These are phyloP conservation scores for Neonectria ditissima DNA, from an alignment of 2,329 filamentous ascomycete species.

Conservation along the genomic window DNA sequence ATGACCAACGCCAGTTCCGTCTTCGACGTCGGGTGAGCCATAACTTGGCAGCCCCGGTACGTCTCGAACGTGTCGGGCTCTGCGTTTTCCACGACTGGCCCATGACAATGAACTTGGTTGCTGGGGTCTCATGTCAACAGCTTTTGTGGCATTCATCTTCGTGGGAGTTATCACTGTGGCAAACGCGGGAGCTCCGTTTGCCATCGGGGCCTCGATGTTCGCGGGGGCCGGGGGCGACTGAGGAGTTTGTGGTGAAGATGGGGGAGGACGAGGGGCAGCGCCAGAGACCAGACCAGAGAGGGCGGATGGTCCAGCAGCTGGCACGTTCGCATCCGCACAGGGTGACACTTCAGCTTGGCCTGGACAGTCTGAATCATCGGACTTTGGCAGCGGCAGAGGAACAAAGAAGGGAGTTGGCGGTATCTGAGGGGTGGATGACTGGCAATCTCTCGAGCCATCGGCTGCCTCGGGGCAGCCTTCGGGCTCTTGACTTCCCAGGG, in stretches of 20 bases:
- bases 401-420: constrained; percentile 11
- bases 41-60: constrained; percentile 6
- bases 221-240: neutral
- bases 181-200: neutral
- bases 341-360: neutral
- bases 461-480: constrained; percentile 2
- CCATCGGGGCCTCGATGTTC: neutral
- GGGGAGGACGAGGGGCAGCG: neutral
- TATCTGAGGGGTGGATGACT: constrained; percentile 1
- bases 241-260: constrained; percentile 1
- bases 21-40: neutral
- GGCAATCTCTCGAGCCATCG: constrained; percentile 4
- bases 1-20: neutral
- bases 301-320: neutral
- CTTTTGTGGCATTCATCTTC: neutral
- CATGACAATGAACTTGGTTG: neutral
- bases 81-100: neutral
- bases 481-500: neutral
- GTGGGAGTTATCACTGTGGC: neutral
- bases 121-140: neutral
- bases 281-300: neutral
- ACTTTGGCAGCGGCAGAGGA: constrained; percentile 5
- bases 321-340: neutral
- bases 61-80: neutral
- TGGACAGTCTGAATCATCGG: neutral